Evolutionary conservation across 1,284 basidiomycete genomes (phyloP), one percentile per base, ranked within the genome.

Genomic region (Blastosporella zonata): DNA sequence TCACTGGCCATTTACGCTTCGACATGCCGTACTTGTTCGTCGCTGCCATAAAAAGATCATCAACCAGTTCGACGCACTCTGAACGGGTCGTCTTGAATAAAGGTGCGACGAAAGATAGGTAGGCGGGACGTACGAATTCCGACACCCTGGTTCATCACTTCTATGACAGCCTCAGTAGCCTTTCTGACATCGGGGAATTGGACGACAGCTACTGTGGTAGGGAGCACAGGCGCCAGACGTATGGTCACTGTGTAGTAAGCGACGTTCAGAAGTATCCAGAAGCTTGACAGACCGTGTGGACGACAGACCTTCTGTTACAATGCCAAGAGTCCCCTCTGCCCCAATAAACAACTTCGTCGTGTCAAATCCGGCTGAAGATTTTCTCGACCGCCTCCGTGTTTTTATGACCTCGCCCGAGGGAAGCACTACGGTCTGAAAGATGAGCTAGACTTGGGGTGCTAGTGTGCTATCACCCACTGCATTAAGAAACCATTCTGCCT

Each of bases 321-420:
- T 91, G 0, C 95, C 95, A 20, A 97, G 70, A 0, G 94, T 97
- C 1, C 95, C 95, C 64, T 98, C 95, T 0, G 93, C 90, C 15
- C 95, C 94, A 45, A 97, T 89, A 69, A 97, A 97, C 13, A 97
- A 67, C 59, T 95, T 93, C 1, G 93, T 95, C 1, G 83, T 74
- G 60, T 98, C 94, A 46, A 92, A 94, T 1, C 95, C 95, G 0
- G 93, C 93, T 0, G 90, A 87, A 0, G 91, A 95, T 65, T 97
- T 97, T 40, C 87, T 75, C 0, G 95, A 87, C 29, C 91, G 73
- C 34, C 82, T 77, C 2, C 95, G 82, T 0, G 95, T 98, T 65
- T 95, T 96, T 65, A 98, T 94, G 13, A 97, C 87, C 62, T 97
- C 83, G 1, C 95, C 95, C 12, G 82, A 87, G 1, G 95, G 90